Base-by-base conservation (phyloP, 2,329 filamentous ascomycete species). In the Talaromyces sp. region DNA sequence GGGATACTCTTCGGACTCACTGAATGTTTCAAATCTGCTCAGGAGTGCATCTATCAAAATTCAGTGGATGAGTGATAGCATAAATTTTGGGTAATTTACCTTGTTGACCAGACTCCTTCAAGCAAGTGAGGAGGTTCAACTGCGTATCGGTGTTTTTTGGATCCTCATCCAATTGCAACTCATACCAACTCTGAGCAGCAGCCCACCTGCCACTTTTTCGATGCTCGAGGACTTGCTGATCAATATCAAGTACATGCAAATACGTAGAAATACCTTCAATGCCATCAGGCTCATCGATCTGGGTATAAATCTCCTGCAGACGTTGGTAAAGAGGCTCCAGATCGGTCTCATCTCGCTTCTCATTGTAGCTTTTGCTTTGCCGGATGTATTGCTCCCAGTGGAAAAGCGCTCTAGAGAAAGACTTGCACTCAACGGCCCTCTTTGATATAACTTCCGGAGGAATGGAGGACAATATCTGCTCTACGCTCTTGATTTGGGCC, bases 241-340 rank as follows among this genome's bases (percentile, higher is more conserved):
- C 91, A 59, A 97, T 89, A 69, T 96, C 91, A n/a, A 98, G 82
- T 11, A 93, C 87, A 66, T 90, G 90, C 3, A 98, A 82, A 74
- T 95, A 90, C 22, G 92, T 88, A 1, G 94, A 96, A 67, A 99
- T 94, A 2, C 95, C 95, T 74, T 98, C 93, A 39, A 99, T 89
- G 1, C 94, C 93, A 76, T 99, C 95, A 0, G 95, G 96, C 71
- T 99, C 95, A 73, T 99, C 95, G 67, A 99, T 98, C 71, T 97
- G 91, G 1, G 92, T 92, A 76, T 99, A 99, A 19, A 99, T 97
- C 62, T 94, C 89, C 73, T 98, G 94, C 27, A 99, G 81, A 67
- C 89, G 87, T 69, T 92, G 87, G 66, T 96, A 86, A 3, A 95
- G 83, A 27, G 87, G 83, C 62, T 90, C 83, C 54, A 83, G 74